Conservation (phyloP, 805 yeast species). For the Pichia exigua region DNA sequence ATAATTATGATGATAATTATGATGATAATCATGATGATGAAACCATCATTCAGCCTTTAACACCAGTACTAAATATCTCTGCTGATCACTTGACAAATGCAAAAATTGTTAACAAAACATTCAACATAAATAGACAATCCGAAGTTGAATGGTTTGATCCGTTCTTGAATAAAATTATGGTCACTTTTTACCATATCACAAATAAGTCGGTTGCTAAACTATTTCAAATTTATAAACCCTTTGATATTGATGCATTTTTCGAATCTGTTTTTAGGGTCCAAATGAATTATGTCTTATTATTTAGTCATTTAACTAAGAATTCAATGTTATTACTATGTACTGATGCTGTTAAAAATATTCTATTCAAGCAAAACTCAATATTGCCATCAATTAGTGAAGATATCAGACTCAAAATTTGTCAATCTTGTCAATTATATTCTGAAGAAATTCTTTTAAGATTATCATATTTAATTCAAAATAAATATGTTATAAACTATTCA, state of each 20-base stretch:
- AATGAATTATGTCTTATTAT: background rate
- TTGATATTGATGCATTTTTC: conserved; percentile 1
- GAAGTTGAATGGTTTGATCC: background rate
- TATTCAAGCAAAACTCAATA: conserved; percentile 1
- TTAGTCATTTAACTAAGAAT: background rate
- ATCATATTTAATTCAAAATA: background rate
- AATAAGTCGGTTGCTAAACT: background rate
- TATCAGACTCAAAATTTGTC: background rate
- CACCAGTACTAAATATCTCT: background rate
- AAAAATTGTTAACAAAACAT: background rate
- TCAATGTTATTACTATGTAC: background rate
- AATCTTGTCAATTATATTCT: background rate
- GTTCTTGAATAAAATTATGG: background rate
- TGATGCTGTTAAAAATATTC: background rate
- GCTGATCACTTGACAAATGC: background rate
- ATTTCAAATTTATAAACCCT: background rate
- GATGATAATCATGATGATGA: background rate
- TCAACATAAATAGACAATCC: background rate
- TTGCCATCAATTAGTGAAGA: background rate
- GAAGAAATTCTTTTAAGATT: background rate
- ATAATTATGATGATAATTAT: background rate
- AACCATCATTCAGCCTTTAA: background rate
- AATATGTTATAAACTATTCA: background rate
- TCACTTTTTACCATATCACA: background rate
- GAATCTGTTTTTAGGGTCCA: background rate